These are phyloP conservation scores for Chamaecyparis obtusa DNA, from an alignment of 75 land plant species.

Conservation along the genomic window DNA sequence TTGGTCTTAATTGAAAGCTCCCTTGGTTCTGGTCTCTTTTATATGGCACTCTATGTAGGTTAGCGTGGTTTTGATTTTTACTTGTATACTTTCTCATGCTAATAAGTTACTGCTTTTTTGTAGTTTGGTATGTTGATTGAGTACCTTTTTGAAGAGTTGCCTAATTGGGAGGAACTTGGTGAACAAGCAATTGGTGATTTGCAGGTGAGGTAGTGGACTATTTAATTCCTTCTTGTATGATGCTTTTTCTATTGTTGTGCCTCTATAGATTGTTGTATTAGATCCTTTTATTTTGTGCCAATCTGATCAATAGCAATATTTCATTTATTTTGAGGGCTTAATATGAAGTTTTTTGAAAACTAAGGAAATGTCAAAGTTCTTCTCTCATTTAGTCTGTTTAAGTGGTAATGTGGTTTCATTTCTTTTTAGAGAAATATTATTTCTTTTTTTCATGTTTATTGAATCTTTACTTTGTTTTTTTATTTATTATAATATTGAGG, in stretches of 20 bases:
- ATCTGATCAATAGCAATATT: background rate
- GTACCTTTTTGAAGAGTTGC: constrained; percentile 80
- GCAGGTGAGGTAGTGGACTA: constrained; percentile 48
- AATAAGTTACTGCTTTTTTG: background rate
- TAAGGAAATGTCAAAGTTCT: background rate
- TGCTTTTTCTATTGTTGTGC: background rate
- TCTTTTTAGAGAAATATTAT: background rate
- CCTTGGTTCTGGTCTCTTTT: background rate
- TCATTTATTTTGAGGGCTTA: background rate
- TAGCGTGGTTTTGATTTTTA: background rate
- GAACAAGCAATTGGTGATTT: constrained; percentile 87
- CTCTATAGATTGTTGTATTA: background rate
- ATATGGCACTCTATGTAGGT: background rate
- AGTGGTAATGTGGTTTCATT: background rate
- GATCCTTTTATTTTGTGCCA: background rate
- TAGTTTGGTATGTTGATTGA: constrained; percentile 99
- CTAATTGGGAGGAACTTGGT: constrained; percentile 79
- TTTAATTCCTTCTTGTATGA: background rate
- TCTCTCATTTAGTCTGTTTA: background rate
- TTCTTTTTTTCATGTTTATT: background rate
- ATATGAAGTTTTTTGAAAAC: background rate
- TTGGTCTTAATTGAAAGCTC: background rate
- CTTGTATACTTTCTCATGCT: background rate
- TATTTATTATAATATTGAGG: too few species aligned
- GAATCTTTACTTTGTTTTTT: background rate